Base-by-base conservation (phyloP, 2,329 filamentous ascomycete species). In the Tolypocladium amazonense region DNA sequence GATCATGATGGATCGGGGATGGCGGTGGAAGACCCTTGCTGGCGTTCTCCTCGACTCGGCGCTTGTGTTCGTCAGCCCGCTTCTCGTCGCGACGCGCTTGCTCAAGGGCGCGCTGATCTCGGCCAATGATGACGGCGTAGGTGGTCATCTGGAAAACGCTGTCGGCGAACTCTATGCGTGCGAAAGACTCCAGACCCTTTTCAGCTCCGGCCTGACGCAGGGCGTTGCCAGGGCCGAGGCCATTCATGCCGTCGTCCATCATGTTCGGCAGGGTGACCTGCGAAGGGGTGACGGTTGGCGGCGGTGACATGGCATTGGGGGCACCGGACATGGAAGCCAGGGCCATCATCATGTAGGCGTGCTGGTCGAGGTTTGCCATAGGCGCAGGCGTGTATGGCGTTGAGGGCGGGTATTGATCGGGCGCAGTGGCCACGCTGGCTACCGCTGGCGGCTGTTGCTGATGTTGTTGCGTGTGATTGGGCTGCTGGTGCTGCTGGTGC, bases 121-220 rank as follows among this genome's bases (percentile, higher is more conserved):
- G 86, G 59, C 88, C 88, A 35, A 92, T 83, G 60, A 89, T 82
- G 65, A 92, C 81, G 58, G 83, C 80, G 66, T 87, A 87, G 1
- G 88, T 90, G 57, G 86, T 90, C 85, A 92, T 88, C 72, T 89
- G 88, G 71, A 89, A 92, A 59, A 86, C 82, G 68, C 88, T 88
- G 75, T 92, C 89, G 65, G 82, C 80, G 69, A 92, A 92, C 66
- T 86, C 83, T 62, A 92, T 77, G 58, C 79, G 76, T 52, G 82
- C 82, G 69, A 83, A 85, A 3, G 81, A 83, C 66, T 84, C 79
- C 18, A 85, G 71, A 56, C 72, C 75, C 64, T 78, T 76, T 25
- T 73, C 70, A 9, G 70, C 63, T n/a, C 65, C 69, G 57, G 69
- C 65, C 58, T 74, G 73, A 18, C 71, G 71, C 43, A 71, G 66